Base-by-base conservation (phyloP, 148 eudicot species). In the Gaultheria prostrata region DNA sequence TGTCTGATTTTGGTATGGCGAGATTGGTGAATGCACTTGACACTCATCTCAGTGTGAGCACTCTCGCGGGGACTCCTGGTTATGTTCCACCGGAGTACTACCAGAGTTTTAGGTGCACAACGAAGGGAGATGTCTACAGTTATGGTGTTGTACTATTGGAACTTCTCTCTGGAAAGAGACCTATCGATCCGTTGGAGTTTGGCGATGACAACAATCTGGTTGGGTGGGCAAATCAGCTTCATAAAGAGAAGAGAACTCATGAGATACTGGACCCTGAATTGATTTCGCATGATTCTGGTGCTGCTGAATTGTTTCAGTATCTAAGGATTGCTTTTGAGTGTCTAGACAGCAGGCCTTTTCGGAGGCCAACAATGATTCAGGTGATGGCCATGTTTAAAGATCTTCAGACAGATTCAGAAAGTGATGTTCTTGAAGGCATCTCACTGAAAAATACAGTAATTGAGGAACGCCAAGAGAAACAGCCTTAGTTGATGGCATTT, bases 1-100 rank as follows among this genome's bases (percentile, higher is more conserved):
- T 91, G 10, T 91, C 93, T 1, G 93, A 91, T 91, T 91, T 91
- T 69, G 93, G 93, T 24, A 91, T 91, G 93, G 93, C 93, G 13
- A 83, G 93, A 73, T 77, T 91, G 71, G 91, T 91, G 59, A 91
- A 85, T 77, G 93, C 93, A 20, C 80, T 88, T 2, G 93, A 91
- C 49, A 88, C 91, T 46, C 93, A 91, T 86, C 84, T 91, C 12
- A 91, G 93, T 79, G 93, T 91, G 79, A 91, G 93, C 56, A 91
- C 90, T 15, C 90, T 91, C 6, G 93, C 91, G 2, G 93, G 93
- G 30, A 91, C 93, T 6, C 93, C 93, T 1, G 93, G 93, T 9
- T 91, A 91, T 63, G 93, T 91, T 50, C 93, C 93, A 0, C 93
- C 93, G 3, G 93, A 91, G 80, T 91, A 91, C 69, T 91, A 91